Evolutionary conservation across 1,284 basidiomycete genomes (phyloP).

Genomic region (Puccinia hordei): DNA sequence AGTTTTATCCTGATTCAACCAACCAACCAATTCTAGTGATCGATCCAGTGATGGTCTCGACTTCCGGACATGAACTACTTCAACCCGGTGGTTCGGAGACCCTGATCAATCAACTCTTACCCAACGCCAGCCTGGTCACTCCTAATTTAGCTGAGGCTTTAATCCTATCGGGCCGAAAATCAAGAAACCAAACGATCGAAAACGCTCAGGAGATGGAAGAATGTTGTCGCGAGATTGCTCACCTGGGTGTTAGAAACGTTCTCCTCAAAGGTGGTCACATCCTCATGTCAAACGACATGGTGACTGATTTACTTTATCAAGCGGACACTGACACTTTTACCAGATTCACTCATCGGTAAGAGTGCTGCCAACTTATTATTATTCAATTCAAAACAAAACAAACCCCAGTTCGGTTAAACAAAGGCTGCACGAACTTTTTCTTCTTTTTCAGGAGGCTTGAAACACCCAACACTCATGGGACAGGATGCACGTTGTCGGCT

Average conservation of each 20-base stretch:
- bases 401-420: not conserved
- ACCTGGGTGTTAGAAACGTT: constrained; percentile 66
- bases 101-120: constrained; percentile 70
- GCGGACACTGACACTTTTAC: constrained; percentile 60
- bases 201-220: constrained; percentile 69
- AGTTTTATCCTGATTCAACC: constrained; percentile 4
- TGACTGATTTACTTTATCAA: constrained; percentile 63
- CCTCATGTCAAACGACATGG: constrained; percentile 57
- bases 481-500: constrained; percentile 86
- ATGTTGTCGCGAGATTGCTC: constrained; percentile 66
- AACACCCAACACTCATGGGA: constrained; percentile 81
- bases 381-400: not conserved
- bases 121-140: constrained; percentile 74
- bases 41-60: constrained; percentile 91
- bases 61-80: constrained; percentile 81
- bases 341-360: constrained; percentile 56
- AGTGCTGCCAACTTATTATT: not conserved
- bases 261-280: constrained; percentile 89
- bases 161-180: constrained; percentile 64
- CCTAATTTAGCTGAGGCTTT: constrained; percentile 84
- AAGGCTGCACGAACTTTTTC: constrained; percentile 1
- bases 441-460: constrained; percentile 58
- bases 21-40: constrained; percentile 68
- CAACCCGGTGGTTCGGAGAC: constrained; percentile 69
- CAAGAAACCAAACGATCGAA: constrained; percentile 60